These are phyloP conservation scores for Rhododendron simsii DNA, from an alignment of 148 eudicot species.

Conservation along the genomic window DNA sequence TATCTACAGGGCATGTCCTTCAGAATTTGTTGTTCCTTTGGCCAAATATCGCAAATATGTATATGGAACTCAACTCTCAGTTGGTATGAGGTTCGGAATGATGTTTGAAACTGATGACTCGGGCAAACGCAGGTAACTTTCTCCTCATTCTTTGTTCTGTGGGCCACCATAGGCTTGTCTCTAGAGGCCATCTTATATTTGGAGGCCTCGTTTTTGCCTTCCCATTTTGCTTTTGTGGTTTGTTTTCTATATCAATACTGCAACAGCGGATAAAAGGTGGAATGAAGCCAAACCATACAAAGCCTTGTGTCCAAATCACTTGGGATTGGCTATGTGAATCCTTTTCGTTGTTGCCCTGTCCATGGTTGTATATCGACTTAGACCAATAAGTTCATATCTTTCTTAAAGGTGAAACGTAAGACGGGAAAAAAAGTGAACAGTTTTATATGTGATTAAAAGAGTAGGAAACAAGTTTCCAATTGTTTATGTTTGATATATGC, in stretches of 20 bases:
- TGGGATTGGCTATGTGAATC: not conserved
- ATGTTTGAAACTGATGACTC: constrained; percentile 99
- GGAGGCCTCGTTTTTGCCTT: not conserved
- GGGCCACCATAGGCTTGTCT: not conserved
- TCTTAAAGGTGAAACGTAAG: not conserved
- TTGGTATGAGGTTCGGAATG: constrained; percentile 97
- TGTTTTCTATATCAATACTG: not conserved
- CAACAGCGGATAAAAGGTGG: not conserved
- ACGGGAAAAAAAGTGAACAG: not conserved
- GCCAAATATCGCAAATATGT: constrained; percentile 70
- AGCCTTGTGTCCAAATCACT: not conserved
- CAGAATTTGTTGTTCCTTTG: constrained; percentile 88
- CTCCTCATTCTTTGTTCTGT: not conserved
- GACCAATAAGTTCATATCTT: not conserved
- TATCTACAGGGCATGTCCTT: constrained; percentile 82
- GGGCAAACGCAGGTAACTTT: constrained; percentile 70
- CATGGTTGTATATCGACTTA: not conserved
- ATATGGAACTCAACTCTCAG: constrained; percentile 71
- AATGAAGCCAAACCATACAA: not conserved
- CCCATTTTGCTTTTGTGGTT: not conserved
- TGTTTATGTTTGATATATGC: not conserved
- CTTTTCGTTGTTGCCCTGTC: not conserved
- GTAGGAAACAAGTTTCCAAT: not conserved
- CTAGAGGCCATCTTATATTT: not conserved
- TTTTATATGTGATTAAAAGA: not conserved